Conservation (phyloP, 192 early-diverging fungal genomes). For the Backusella tarrabulga region DNA sequence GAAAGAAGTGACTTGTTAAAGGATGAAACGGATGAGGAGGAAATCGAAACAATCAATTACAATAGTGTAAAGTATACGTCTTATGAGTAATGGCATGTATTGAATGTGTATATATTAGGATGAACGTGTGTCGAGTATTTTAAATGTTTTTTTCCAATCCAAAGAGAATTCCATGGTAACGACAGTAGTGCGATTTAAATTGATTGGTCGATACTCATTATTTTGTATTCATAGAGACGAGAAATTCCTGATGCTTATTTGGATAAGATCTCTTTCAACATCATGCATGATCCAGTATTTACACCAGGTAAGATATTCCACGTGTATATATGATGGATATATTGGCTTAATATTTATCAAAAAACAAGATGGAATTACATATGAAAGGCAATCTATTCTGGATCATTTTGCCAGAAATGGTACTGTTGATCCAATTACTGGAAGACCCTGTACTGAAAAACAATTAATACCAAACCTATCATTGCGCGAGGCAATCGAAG, state of each 20-base stretch:
- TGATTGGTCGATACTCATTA: background rate
- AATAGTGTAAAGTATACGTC: conserved; percentile 16
- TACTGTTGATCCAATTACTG: conserved; percentile 78
- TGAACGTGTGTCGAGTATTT: conserved; percentile 35
- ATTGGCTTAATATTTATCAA: conserved; percentile 10
- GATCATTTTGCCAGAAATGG: conserved; percentile 79
- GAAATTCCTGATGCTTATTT: conserved; percentile 39
- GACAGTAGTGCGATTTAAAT: background rate
- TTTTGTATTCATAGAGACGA: conserved; percentile 18
- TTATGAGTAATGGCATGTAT: conserved; percentile 21
- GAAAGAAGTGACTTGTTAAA: conserved; percentile 51
- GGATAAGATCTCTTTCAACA: conserved; percentile 69
- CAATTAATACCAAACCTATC: conserved; percentile 77
- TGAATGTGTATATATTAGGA: conserved; percentile 34
- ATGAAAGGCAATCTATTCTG: conserved; percentile 72
- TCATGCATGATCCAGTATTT: conserved; percentile 69
- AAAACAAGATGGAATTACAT: conserved; percentile 61
- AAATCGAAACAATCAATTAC: conserved; percentile 25
- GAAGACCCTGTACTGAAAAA: conserved; percentile 60
- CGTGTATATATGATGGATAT: background rate
- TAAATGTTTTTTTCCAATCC: conserved; percentile 51
- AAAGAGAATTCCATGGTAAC: conserved; percentile 42
- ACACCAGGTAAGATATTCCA: conserved; percentile 27
- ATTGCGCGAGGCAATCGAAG: conserved; percentile 64
- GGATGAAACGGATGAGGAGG: conserved; percentile 21